Evolutionary conservation across 805 yeast genomes (phyloP).

Genomic region (Suhomyces emberorum): DNA sequence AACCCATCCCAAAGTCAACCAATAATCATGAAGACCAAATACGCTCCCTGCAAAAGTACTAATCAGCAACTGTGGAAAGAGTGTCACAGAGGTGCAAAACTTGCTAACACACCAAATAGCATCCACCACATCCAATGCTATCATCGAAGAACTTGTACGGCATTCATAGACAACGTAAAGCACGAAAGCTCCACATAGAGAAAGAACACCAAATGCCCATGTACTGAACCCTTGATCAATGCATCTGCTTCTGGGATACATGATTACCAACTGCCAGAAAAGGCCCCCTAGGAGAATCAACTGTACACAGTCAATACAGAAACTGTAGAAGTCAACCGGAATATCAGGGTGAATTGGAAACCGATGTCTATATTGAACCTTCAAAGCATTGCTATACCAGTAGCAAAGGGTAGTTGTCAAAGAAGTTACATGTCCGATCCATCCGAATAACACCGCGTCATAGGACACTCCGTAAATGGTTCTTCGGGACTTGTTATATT

Average conservation of each 20-base stretch:
- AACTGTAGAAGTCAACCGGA: too few relatives aligned
- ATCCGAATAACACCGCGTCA: slow-evolving; percentile 12
- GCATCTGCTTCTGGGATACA: slow-evolving; percentile 29
- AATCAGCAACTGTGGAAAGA: slow-evolving; percentile 40
- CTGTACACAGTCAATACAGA: slow-evolving; percentile 6
- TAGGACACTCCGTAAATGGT: slow-evolving; percentile 19
- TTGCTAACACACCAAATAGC: slow-evolving; percentile 36
- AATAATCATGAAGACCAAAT: slow-evolving; percentile 12
- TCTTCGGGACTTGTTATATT: slow-evolving; percentile 12
- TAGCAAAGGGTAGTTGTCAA: slow-evolving; percentile 9
- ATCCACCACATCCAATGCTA: slow-evolving; percentile 39
- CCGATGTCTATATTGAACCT: slow-evolving; percentile 16
- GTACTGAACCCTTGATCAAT: slow-evolving; percentile 35
- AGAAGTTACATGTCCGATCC: slow-evolving; percentile 6
- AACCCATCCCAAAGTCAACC: not conserved
- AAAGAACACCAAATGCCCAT: too few relatives aligned
- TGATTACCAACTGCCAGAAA: slow-evolving; percentile 21
- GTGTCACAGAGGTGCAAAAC: slow-evolving; percentile 18
- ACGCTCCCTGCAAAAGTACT: slow-evolving; percentile 36
- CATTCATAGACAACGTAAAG: too few relatives aligned
- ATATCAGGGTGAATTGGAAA: slow-evolving; percentile 35
- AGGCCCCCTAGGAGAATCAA: not conserved
- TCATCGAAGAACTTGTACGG: not conserved
- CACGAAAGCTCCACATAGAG: too few relatives aligned
- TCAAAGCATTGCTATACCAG: slow-evolving; percentile 5